These are phyloP conservation scores for Desmodesmus armatus DNA, from an alignment of 139 green algal species.

Conservation along the genomic window DNA sequence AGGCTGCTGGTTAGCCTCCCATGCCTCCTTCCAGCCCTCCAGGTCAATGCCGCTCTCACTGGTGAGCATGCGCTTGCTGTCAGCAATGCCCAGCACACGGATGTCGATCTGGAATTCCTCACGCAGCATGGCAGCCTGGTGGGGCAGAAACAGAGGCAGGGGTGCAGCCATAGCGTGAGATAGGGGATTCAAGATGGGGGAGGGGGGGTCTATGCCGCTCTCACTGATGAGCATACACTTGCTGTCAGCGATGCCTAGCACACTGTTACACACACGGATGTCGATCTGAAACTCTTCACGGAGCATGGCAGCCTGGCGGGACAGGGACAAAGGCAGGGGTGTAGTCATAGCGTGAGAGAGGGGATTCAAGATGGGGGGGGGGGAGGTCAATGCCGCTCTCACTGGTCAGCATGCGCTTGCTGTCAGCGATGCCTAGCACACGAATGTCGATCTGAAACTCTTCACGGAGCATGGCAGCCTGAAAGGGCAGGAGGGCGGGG, in stretches of 20 bases:
- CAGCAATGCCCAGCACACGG: conserved; percentile 86
- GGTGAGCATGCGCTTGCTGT: conserved; percentile 84
- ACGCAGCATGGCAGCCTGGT: conserved; percentile 71
- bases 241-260: conserved; percentile 84
- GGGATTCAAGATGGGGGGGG: no score
- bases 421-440: conserved; percentile 84
- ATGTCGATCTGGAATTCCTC: conserved; percentile 91
- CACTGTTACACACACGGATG: no score
- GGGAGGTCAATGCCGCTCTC: conserved; percentile 83
- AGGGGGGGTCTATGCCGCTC: conserved; percentile 81
- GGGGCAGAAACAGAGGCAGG: conserved; percentile 13
- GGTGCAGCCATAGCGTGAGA: conserved; percentile 21
- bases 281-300: conserved; percentile 89
- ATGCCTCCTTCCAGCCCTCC: conserved; percentile 79
- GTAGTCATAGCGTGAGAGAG: background rate
- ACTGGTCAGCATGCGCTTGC: conserved; percentile 84
- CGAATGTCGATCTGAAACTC: conserved; percentile 92
- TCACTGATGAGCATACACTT: conserved; percentile 87
- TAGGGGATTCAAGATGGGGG: no score
- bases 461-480: conserved; percentile 70
- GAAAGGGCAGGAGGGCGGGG: background rate
- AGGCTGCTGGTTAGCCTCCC: background rate
- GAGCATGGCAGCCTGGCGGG: conserved; percentile 74
- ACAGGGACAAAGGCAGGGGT: background rate
- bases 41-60: conserved; percentile 84